Conservation (phyloP, 208 protist genomes). For the Blastocrithidia nonstop region DNA sequence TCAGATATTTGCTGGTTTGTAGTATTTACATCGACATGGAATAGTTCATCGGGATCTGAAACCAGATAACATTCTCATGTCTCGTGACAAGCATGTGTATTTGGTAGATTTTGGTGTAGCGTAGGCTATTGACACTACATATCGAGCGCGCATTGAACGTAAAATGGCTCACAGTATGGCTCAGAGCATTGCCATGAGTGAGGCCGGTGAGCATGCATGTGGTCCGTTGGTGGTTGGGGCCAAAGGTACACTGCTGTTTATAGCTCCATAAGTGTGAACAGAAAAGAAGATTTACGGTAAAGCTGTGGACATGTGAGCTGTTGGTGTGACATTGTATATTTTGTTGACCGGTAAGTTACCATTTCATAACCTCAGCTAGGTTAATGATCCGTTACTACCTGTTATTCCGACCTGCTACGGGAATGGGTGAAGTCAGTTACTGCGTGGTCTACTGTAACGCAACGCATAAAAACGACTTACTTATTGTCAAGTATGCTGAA, state of each 20-base stretch:
- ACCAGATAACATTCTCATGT: conserved; percentile 72
- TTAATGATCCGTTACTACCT: conserved; percentile 17
- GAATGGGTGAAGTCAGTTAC: conserved; percentile 25
- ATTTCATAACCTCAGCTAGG: conserved; percentile 69
- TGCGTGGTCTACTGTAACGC: conserved; percentile 62
- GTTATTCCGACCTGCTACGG: conserved; percentile 15
- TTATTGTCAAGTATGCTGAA: too few species aligned
- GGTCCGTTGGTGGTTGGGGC: conserved; percentile 23
- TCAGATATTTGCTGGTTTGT: conserved; percentile 46
- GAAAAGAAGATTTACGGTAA: conserved; percentile 41
- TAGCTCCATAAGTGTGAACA: conserved; percentile 54
- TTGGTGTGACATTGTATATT: conserved; percentile 80
- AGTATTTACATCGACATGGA: conserved; percentile 45
- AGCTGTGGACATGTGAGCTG: conserved; percentile 76
- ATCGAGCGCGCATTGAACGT: conserved; percentile 16
- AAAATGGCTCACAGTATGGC: conserved; percentile 41
- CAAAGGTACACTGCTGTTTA: conserved; percentile 67
- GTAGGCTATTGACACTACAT: conserved; percentile 33
- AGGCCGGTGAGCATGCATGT: conserved; percentile 10
- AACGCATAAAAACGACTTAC: conserved; percentile 39
- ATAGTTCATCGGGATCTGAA: conserved; percentile 86
- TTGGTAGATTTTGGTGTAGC: conserved; percentile 80
- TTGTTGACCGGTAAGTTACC: conserved; percentile 85
- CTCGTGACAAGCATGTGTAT: conserved; percentile 26
- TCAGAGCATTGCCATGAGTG: conserved; percentile 18